phyloP scores from a whole-genome alignment of 805 yeast species.

The Wickerhamomyces bisporus region DNA sequence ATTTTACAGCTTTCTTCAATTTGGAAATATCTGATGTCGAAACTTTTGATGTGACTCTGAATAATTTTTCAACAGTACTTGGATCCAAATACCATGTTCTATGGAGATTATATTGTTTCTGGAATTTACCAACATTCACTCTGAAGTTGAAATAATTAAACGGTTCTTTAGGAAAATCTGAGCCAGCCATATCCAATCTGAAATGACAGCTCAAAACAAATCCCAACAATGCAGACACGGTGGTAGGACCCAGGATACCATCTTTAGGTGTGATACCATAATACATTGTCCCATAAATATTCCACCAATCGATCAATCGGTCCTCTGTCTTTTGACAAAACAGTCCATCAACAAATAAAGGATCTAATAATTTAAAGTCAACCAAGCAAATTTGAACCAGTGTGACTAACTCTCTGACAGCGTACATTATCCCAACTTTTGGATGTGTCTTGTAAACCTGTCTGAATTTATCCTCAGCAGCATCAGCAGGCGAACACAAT shows the following conservation, averaged over 20 bases:
- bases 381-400: conserved; percentile 70
- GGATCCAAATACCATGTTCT: conserved; percentile 51
- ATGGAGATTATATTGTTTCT: conserved; percentile 57
- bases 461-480: conserved; percentile 76
- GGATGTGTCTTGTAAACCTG: conserved; percentile 60
- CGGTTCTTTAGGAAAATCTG: conserved; percentile 77
- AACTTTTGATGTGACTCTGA: conserved; percentile 41
- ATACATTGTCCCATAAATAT: conserved; percentile 51
- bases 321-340: conserved; percentile 71
- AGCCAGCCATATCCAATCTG: conserved; percentile 55
- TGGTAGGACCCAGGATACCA: conserved; percentile 55
- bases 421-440: conserved; percentile 23
- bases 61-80: conserved; percentile 45
- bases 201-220: conserved; percentile 62
- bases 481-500: conserved; percentile 65
- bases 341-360: conserved; percentile 75
- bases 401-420: conserved; percentile 55
- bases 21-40: conserved; percentile 41
- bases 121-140: conserved; percentile 68
- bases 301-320: conserved; percentile 83
- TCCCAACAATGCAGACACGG: conserved; percentile 79
- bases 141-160: conserved; percentile 69
- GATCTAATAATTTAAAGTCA: conserved; percentile 70
- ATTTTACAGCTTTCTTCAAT: conserved; percentile 62
- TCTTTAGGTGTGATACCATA: conserved; percentile 35